Conservation (phyloP, 257 asterid genomes). For the Salvia hispanica region DNA sequence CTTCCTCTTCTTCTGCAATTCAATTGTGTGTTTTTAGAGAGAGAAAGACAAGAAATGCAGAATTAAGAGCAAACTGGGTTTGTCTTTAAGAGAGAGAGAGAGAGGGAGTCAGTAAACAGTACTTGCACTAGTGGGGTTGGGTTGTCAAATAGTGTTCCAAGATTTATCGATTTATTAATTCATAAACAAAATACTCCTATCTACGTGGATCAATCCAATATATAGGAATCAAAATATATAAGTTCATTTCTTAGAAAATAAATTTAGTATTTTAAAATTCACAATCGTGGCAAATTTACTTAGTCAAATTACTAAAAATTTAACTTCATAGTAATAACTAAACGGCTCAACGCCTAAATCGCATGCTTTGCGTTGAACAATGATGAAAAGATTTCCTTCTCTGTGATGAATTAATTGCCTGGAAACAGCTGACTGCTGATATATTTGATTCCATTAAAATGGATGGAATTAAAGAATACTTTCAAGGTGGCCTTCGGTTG, state of each 20-base stretch:
- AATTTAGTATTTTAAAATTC: no score
- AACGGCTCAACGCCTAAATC: background rate
- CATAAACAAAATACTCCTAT: background rate
- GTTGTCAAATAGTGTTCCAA: conserved; percentile 5
- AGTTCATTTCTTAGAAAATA: conserved; percentile 9
- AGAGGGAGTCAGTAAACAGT: conserved; percentile 17
- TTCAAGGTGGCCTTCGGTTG: no score
- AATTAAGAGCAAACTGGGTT: conserved; percentile 19
- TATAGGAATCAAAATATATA: conserved; percentile 19
- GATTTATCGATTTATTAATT: background rate
- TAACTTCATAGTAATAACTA: no score
- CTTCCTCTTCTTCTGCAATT: conserved; percentile 16
- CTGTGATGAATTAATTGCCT: conserved; percentile 5
- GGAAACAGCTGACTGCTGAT: conserved; percentile 14
- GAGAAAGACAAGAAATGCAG: conserved; percentile 22
- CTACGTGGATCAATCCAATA: conserved; percentile 25
- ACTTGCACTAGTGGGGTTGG: conserved; percentile 19
- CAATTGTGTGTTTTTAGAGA: conserved; percentile 25
- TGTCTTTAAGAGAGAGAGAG: conserved; percentile 32
- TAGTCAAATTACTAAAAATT: background rate
- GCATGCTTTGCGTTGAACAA: no score
- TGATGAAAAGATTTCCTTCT: background rate
- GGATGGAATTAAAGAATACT: background rate
- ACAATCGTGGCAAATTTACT: no score
- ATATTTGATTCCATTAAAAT: background rate